These are phyloP conservation scores for Albatrellus ellisii DNA, from an alignment of 768 basidiomycete species.

Conservation along the genomic window DNA sequence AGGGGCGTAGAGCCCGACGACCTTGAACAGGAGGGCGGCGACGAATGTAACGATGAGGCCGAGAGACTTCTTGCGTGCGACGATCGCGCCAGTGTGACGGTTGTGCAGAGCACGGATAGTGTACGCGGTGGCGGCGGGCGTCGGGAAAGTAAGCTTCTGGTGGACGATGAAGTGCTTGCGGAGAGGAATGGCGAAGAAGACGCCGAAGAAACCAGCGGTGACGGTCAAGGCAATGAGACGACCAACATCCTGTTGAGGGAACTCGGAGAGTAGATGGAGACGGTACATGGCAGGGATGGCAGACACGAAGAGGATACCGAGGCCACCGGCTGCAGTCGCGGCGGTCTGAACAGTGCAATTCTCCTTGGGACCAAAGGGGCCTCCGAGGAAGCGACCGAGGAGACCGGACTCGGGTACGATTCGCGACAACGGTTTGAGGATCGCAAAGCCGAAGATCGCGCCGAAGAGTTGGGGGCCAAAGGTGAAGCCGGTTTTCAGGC, in stretches of 20 bases:
- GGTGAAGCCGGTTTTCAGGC: constrained; percentile 55
- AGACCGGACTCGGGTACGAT: constrained; percentile 33
- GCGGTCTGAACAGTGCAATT: constrained; percentile 51
- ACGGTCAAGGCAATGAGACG: constrained; percentile 41
- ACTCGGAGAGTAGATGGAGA: constrained; percentile 30
- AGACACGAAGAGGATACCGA: constrained; percentile 46
- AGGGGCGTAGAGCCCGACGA: constrained; percentile 43
- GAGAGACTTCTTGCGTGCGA: constrained; percentile 43
- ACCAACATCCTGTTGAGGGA: constrained; percentile 39
- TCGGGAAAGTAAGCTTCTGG: constrained; percentile 51
- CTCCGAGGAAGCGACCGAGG: constrained; percentile 33
- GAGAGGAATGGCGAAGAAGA: constrained; percentile 55
- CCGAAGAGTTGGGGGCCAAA: constrained; percentile 37
- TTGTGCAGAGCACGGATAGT: constrained; percentile 50
- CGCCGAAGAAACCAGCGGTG: constrained; percentile 44
- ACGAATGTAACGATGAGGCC: constrained; percentile 34
- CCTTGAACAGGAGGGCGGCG: constrained; percentile 36
- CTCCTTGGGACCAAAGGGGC: constrained; percentile 52
- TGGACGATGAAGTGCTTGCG: constrained; percentile 49
- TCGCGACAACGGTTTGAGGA: constrained; percentile 41
- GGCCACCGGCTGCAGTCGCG: constrained; percentile 43
- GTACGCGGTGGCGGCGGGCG: constrained; percentile 52
- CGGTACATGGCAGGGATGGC: constrained; percentile 51
- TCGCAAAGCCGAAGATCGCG: constrained; percentile 48
- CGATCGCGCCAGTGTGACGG: constrained; percentile 32